phyloP scores from a whole-genome alignment of 1,284 basidiomycete genomes.

The Phaffia rhodozyma region DNA sequence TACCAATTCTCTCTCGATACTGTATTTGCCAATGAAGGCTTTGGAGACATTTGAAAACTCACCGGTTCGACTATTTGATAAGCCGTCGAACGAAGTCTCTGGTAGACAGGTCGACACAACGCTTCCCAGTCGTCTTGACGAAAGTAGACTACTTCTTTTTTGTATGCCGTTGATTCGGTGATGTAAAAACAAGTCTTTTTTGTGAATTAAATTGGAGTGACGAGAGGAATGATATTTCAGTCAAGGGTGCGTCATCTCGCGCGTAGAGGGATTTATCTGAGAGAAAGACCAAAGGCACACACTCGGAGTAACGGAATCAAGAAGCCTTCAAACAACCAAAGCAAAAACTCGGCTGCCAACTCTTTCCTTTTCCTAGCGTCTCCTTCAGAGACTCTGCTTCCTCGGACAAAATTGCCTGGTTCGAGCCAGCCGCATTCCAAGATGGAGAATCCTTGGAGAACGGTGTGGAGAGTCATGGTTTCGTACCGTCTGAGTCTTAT shows the following conservation, averaged over 20 bases:
- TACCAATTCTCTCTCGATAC: too few species aligned
- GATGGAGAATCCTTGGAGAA: slow-evolving; percentile 64
- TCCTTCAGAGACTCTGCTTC: slow-evolving; percentile 41
- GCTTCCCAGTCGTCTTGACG: slow-evolving; percentile 86
- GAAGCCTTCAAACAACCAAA: slow-evolving; percentile 86
- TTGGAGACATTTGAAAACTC: slow-evolving; percentile 18
- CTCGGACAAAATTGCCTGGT: slow-evolving; percentile 27
- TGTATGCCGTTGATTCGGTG: slow-evolving; percentile 78
- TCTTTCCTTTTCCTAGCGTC: slow-evolving; percentile 64
- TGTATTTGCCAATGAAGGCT: too few species aligned
- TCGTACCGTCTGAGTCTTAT: slow-evolving; percentile 68
- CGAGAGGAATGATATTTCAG: neutral
- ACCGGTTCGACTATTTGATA: slow-evolving; percentile 31
- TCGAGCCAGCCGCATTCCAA: slow-evolving; percentile 72
- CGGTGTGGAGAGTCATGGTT: slow-evolving; percentile 61
- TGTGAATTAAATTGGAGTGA: neutral
- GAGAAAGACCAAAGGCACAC: slow-evolving; percentile 20
- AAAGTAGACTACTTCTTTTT: slow-evolving; percentile 83
- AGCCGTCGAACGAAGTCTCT: slow-evolving; percentile 43
- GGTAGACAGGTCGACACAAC: slow-evolving; percentile 67
- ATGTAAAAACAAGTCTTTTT: slow-evolving; percentile 80
- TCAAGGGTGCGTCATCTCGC: neutral
- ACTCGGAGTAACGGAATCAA: slow-evolving; percentile 70
- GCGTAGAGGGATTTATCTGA: neutral
- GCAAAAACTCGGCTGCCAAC: slow-evolving; percentile 69